phyloP scores from a whole-genome alignment of 768 basidiomycete genomes.

The Mycena vitilis region DNA sequence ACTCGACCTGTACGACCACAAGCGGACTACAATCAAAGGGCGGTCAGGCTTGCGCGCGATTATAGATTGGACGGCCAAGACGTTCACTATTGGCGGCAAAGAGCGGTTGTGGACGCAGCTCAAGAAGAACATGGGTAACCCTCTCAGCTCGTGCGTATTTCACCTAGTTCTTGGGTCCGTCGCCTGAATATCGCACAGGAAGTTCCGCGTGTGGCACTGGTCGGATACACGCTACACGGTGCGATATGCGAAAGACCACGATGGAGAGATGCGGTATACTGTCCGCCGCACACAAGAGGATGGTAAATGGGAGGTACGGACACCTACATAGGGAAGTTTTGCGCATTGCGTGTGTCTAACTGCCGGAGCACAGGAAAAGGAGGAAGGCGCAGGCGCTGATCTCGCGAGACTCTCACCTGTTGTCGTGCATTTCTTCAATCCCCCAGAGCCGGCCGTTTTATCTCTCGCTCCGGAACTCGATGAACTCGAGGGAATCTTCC shows the following conservation, averaged over 20 bases:
- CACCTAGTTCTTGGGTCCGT: not conserved
- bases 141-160: constrained; percentile 13
- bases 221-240: constrained; percentile 7
- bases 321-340: not conserved
- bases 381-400: not conserved
- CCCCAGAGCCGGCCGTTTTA: constrained; percentile 2
- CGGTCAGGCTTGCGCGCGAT: not conserved
- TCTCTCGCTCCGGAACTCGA: constrained; percentile 7
- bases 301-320: constrained; percentile 7
- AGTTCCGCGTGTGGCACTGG: constrained; percentile 13
- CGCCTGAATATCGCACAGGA: not conserved
- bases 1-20: not conserved
- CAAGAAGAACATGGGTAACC: constrained; percentile 1
- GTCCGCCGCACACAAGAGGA: not conserved
- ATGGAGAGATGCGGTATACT: constrained; percentile 10
- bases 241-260: constrained; percentile 2
- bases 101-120: constrained; percentile 9
- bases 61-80: constrained; percentile 2
- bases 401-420: constrained; percentile 5
- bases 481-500: not conserved
- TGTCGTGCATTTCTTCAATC: constrained; percentile 3
- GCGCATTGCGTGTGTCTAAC: too few species aligned
- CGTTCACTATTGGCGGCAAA: constrained; percentile 2
- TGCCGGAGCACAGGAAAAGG: not conserved
- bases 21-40: not conserved